Percentiles rank a stretch among this genome's conserved stretches.
Conservation (phyloP, 2,329 filamentous ascomycete genomes). For the Cryphonectria parasitica region DNA sequence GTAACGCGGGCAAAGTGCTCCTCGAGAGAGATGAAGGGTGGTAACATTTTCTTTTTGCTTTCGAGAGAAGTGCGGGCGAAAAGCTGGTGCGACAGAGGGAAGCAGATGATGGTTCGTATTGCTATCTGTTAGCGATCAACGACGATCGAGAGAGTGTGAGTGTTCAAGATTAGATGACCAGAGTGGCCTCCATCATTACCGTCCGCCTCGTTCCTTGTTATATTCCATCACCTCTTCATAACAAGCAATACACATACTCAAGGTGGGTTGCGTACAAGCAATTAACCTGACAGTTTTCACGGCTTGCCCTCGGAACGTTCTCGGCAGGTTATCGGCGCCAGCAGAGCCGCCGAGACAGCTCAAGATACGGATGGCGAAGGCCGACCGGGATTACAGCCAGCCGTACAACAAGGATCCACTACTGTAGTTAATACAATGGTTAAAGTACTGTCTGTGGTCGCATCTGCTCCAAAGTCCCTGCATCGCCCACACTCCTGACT, state of each 20-base stretch:
- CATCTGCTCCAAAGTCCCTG: neutral
- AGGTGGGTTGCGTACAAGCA: neutral
- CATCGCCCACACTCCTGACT: neutral
- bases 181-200: neutral
- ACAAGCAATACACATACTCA: neutral
- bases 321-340: neutral
- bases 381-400: neutral
- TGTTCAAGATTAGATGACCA: neutral
- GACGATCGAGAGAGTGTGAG: neutral
- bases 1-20: slow-evolving; percentile 40
- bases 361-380: neutral
- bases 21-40: slow-evolving; percentile 44
- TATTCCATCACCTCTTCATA: neutral
- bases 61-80: no score
- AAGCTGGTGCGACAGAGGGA: neutral
- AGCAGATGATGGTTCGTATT: neutral
- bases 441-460: neutral
- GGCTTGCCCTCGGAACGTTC: neutral
- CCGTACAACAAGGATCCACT: neutral
- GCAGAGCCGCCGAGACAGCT: neutral
- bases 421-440: neutral
- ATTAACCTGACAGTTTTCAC: neutral
- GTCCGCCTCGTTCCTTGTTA: neutral
- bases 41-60: slow-evolving; percentile 22
- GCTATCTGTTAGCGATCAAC: neutral